Evolutionary conservation across 768 basidiomycete species (phyloP).

Genomic region (Panaeolus papilionaceus): DNA sequence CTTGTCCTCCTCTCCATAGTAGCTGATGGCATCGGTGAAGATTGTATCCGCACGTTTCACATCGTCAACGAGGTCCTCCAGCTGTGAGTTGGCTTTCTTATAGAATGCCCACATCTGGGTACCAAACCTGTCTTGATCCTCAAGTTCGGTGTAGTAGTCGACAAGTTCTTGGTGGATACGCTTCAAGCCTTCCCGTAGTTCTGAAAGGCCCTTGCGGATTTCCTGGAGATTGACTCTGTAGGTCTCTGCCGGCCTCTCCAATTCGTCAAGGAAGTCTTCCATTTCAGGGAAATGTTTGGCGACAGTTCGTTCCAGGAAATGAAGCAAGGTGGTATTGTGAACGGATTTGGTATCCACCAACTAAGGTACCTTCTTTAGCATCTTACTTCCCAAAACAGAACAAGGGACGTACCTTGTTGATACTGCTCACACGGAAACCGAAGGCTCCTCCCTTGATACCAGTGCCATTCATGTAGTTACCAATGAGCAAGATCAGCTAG

Average conservation of each 20-base stretch:
- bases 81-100: conserved; percentile 71
- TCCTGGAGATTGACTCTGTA: conserved; percentile 93
- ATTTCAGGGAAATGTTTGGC: conserved; percentile 87
- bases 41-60: conserved; percentile 85
- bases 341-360: conserved; percentile 97
- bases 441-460: conserved; percentile 96
- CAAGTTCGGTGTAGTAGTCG: conserved; percentile 78
- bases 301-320: conserved; percentile 92
- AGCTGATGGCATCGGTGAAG: conserved; percentile 85
- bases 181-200: conserved; percentile 79
- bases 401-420: conserved; percentile 78
- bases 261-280: conserved; percentile 87
- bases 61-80: conserved; percentile 88
- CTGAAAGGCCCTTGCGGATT: conserved; percentile 74
- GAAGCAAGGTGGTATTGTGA: conserved; percentile 91
- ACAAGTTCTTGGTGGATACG: conserved; percentile 81
- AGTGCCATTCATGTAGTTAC: conserved; percentile 98
- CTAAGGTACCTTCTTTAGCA: conserved; percentile 41
- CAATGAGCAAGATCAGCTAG: conserved; percentile 89
- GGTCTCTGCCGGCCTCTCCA: conserved; percentile 89
- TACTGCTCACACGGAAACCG: conserved; percentile 96
- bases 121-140: conserved; percentile 78
- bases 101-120: conserved; percentile 93
- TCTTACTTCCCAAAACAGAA: not conserved
- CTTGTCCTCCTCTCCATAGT: conserved; percentile 94